phyloP scores from a whole-genome alignment of 2,329 filamentous ascomycete genomes.

The Bipolaris victoriae region DNA sequence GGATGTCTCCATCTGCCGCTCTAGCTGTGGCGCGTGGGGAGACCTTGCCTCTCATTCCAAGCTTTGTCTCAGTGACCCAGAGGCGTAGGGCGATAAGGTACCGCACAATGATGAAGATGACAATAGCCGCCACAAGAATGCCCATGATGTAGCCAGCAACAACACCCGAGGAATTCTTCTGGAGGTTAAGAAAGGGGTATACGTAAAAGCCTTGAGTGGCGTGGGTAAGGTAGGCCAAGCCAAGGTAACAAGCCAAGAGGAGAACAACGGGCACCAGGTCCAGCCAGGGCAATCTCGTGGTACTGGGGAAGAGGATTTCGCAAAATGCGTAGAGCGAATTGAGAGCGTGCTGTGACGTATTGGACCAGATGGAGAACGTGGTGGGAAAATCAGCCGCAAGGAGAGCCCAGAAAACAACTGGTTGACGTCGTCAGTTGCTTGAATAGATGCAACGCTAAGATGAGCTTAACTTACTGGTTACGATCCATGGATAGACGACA shows the following conservation, averaged over 20 bases:
- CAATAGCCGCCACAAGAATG: constrained; percentile 48
- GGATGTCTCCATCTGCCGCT: constrained; percentile 28
- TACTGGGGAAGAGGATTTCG: constrained; percentile 73
- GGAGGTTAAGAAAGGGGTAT: constrained; percentile 75
- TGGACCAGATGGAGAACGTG: constrained; percentile 57
- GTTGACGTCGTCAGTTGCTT: constrained; percentile 14
- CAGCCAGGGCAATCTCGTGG: constrained; percentile 66
- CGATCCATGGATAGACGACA: constrained; percentile 52
- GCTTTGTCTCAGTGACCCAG: constrained; percentile 54
- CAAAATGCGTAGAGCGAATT: constrained; percentile 77
- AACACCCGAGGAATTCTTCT: constrained; percentile 55
- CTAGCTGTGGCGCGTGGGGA: constrained; percentile 15
- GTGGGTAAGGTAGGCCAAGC: constrained; percentile 74
- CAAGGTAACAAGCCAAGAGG: constrained; percentile 74
- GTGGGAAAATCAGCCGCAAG: constrained; percentile 46
- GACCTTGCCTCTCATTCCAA: constrained; percentile 50
- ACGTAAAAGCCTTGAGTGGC: constrained; percentile 75
- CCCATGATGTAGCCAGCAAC: constrained; percentile 70
- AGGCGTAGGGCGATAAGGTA: constrained; percentile 49
- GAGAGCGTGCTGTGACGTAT: constrained; percentile 75
- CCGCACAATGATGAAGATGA: constrained; percentile 52
- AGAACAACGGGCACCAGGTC: constrained; percentile 72
- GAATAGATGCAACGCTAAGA: neutral
- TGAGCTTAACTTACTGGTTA: constrained; percentile 48
- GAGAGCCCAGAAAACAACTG: constrained; percentile 54